Evolutionary conservation across 495 filamentous ascomycete species (phyloP).

Genomic region (Penicillium maclennaniae): DNA sequence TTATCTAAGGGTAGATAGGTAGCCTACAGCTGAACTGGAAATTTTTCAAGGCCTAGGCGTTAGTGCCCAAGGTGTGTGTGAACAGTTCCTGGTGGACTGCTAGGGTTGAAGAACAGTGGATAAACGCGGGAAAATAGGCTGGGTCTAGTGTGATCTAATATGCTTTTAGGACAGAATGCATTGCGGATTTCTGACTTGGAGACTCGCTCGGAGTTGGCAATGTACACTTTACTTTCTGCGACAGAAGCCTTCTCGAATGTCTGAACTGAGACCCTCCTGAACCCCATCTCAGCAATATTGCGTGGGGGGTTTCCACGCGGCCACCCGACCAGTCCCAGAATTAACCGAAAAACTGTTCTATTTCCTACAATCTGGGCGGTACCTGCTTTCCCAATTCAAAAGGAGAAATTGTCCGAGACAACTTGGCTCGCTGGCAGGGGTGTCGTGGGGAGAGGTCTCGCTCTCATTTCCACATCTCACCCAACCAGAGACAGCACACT

Average conservation of each 20-base stretch:
- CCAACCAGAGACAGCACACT: neutral
- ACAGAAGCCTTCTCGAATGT: neutral
- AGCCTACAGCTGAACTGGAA: neutral
- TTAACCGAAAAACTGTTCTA: neutral
- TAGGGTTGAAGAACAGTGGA: neutral
- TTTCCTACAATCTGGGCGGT: neutral
- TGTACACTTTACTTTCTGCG: neutral
- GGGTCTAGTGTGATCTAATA: neutral
- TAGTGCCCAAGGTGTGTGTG: neutral
- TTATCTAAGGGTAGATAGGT: neutral
- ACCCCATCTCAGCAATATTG: neutral
- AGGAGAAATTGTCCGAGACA: slow-evolving; percentile 6
- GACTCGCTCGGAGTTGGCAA: neutral
- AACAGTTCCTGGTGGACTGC: neutral
- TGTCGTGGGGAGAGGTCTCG: neutral
- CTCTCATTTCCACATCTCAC: slow-evolving; percentile 1
- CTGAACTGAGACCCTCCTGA: neutral
- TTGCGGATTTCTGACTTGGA: neutral
- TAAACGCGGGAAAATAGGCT: neutral
- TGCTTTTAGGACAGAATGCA: neutral
- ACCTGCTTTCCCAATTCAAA: neutral
- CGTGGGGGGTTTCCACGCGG: neutral
- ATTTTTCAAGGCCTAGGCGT: neutral
- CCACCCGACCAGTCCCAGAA: no score
- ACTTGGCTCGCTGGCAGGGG: neutral